Evolutionary conservation across 2,329 filamentous ascomycete genomes (phyloP).

Genomic region (Clarireedia homoeocarpa): DNA sequence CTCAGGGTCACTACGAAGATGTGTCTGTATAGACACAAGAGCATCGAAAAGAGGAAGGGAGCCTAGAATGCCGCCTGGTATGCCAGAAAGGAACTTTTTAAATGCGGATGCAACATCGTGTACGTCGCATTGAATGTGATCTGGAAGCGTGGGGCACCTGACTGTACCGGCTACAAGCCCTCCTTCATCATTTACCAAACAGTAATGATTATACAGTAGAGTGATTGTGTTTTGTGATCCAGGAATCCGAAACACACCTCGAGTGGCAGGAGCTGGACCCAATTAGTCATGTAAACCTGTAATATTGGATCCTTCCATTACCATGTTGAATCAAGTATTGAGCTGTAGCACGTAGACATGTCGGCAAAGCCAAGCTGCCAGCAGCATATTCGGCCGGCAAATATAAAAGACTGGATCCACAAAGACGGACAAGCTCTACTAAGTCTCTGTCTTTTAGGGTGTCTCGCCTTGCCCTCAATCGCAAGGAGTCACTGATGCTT

Average conservation of each 20-base stretch:
- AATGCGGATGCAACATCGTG: conserved; percentile 63
- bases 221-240: conserved; percentile 48
- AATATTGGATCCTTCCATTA: conserved; percentile 27
- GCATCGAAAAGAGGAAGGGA: conserved; percentile 54
- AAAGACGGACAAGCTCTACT: conserved; percentile 52
- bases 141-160: conserved; percentile 49
- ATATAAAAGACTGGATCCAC: conserved; percentile 54
- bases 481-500: conserved; percentile 48
- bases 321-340: conserved; percentile 55
- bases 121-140: conserved; percentile 49
- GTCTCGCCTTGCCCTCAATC: conserved; percentile 38
- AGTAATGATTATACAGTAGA: conserved; percentile 57
- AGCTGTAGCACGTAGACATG: conserved; percentile 58
- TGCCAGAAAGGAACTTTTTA: conserved; percentile 53
- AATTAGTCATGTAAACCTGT: conserved; percentile 10
- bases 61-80: conserved; percentile 60
- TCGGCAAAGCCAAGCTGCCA: conserved; percentile 50
- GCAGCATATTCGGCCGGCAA: conserved; percentile 52
- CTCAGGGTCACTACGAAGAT: conserved; percentile 45
- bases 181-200: conserved; percentile 39
- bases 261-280: conserved; percentile 32
- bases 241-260: conserved; percentile 56
- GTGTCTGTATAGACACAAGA: conserved; percentile 51
- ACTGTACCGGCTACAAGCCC: conserved; percentile 48
- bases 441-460: conserved; percentile 43